A percentile compares a stretch with the other conserved stretches of the same genome.
phyloP scores from a whole-genome alignment of 108 stramenopile species.

The Nitzschia sp. region DNA sequence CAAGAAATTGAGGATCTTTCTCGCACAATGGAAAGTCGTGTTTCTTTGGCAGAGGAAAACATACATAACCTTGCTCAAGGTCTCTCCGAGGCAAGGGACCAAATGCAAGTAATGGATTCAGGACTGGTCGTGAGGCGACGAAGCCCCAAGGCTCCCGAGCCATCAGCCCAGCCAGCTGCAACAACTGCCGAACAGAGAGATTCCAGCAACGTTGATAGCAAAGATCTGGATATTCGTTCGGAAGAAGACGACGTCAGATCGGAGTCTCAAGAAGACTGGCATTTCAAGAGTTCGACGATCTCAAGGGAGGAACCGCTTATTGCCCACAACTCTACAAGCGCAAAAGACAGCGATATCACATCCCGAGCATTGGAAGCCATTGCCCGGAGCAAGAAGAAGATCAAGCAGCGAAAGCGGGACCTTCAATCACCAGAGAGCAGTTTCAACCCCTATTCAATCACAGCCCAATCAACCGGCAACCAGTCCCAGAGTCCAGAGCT shows the following conservation, averaged over 20 bases:
- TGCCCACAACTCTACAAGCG: background rate
- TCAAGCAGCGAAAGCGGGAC: conserved; percentile 1
- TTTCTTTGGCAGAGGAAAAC: conserved; percentile 48
- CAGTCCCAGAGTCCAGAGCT: too few species aligned
- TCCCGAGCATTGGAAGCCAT: conserved; percentile 13
- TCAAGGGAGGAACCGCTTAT: background rate
- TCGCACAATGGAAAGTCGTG: conserved; percentile 41
- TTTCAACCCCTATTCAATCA: too few species aligned
- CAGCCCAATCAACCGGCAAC: too few species aligned
- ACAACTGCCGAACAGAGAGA: background rate
- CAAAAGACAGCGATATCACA: conserved; percentile 2
- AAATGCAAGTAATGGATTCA: conserved; percentile 66
- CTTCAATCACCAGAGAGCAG: background rate
- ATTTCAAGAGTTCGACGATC: background rate
- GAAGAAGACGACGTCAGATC: background rate
- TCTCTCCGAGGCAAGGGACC: conserved; percentile 51
- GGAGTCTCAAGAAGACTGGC: conserved; percentile 6
- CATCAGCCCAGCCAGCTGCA: background rate
- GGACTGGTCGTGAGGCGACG: conserved; percentile 43
- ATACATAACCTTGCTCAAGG: conserved; percentile 45
- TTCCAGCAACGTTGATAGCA: background rate
- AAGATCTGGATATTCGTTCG: background rate
- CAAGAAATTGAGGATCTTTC: conserved; percentile 50
- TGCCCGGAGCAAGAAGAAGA: conserved; percentile 12
- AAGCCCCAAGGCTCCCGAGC: background rate